Percentiles rank a stretch among this genome's conserved stretches.
phyloP scores from a whole-genome alignment of 768 basidiomycete species.

The Lactarius vividus region DNA sequence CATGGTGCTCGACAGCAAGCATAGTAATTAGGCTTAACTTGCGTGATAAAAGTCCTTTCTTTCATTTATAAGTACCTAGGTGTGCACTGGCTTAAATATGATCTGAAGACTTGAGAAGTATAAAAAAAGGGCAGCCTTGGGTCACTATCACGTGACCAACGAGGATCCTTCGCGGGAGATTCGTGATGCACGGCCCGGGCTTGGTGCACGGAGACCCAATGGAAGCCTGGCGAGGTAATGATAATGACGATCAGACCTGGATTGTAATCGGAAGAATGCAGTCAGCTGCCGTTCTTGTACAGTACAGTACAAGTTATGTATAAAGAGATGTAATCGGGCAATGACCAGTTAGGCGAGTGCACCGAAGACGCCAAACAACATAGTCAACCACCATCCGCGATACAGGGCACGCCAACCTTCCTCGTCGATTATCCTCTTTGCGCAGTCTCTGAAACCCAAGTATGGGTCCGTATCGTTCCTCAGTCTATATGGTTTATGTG shows the following conservation, averaged over 20 bases:
- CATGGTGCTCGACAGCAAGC: no score
- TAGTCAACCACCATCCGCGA: constrained; percentile 84
- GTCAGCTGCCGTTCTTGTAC: not conserved
- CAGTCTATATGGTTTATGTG: constrained; percentile 4
- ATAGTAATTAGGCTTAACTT: no score
- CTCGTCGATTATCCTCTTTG: constrained; percentile 71
- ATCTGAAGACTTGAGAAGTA: no score
- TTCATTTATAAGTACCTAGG: no score
- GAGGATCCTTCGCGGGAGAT: not conserved
- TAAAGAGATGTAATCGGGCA: not conserved
- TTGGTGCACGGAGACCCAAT: no score
- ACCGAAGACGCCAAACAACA: constrained; percentile 58
- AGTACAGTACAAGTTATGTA: constrained; percentile 15
- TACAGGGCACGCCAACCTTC: constrained; percentile 74
- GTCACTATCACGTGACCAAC: not conserved
- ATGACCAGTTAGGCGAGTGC: constrained; percentile 39
- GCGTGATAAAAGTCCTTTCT: no score
- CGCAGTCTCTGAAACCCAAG: constrained; percentile 68
- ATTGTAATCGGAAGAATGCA: not conserved
- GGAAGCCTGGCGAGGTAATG: not conserved
- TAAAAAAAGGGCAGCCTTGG: no score
- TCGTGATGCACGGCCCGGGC: no score
- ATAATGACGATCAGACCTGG: not conserved
- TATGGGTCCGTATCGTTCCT: constrained; percentile 83
- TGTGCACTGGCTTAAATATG: no score